Percentiles rank a stretch among this genome's conserved stretches.
Evolutionary conservation across 1,284 basidiomycete species (phyloP).

Genomic region (Hymenochaete sp.): DNA sequence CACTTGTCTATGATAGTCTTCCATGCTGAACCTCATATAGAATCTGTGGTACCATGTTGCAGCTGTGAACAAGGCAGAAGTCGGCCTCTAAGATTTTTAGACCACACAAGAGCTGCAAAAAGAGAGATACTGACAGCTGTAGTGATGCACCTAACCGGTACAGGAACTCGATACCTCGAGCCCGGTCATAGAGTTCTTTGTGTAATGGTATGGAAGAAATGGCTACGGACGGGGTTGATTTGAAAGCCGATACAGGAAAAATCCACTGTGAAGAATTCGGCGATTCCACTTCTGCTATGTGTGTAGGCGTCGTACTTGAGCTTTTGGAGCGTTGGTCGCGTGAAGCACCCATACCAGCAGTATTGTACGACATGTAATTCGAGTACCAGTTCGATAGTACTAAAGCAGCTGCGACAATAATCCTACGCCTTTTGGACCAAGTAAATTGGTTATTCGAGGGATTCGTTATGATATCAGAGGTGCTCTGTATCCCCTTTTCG

Average conservation of each 20-base stretch:
- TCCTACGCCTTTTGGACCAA: no score
- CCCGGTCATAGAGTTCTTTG: slow-evolving; percentile 65
- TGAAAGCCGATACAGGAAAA: slow-evolving; percentile 51
- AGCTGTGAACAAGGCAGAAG: slow-evolving; percentile 73
- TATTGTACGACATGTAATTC: no score
- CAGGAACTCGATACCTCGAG: slow-evolving; percentile 71
- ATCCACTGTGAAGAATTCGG: slow-evolving; percentile 58
- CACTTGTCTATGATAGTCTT: slow-evolving; percentile 75
- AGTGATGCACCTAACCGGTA: slow-evolving; percentile 70
- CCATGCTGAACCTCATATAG: slow-evolving; percentile 87
- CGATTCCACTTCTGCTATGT: no score
- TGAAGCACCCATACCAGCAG: no score
- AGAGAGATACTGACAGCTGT: slow-evolving; percentile 46
- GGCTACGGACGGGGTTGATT: slow-evolving; percentile 42
- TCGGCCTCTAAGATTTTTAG: slow-evolving; percentile 41
- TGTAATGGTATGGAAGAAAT: slow-evolving; percentile 46
- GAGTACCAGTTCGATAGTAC: no score
- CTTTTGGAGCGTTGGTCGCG: no score
- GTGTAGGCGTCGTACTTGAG: no score
- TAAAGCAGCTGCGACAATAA: no score
- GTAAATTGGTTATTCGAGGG: no score
- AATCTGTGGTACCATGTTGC: slow-evolving; percentile 91
- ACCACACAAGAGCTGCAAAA: slow-evolving; percentile 10
- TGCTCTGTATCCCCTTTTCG: no score
- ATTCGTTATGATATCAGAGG: no score